Evolutionary conservation across 2,329 filamentous ascomycete genomes (phyloP).

Genomic region (Cyclaneusma minus): DNA sequence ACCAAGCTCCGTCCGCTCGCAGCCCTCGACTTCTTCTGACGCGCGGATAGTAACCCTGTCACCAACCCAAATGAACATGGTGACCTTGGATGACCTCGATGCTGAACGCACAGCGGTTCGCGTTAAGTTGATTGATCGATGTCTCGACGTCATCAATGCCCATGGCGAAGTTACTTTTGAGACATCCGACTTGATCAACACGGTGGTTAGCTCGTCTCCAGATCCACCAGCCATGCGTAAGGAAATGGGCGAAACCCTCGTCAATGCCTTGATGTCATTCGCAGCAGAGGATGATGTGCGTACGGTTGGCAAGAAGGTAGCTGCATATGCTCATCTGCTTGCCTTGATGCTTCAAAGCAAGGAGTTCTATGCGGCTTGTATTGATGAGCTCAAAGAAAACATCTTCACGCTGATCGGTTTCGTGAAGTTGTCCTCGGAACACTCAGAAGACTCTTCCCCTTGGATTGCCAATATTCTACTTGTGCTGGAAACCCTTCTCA

Average conservation of each 20-base stretch:
- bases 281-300: constrained; percentile 39
- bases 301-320: constrained; percentile 45
- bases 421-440: constrained; percentile 52
- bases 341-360: constrained; percentile 75
- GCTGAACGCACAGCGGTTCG: constrained; percentile 58
- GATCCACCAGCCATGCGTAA: constrained; percentile 41
- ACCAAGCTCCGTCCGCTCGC: too few species aligned
- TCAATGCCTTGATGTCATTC: constrained; percentile 66
- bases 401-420: constrained; percentile 65
- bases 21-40: constrained; percentile 3
- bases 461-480: constrained; percentile 88
- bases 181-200: constrained; percentile 70
- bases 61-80: constrained; percentile 10
- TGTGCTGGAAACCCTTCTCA: constrained; percentile 79
- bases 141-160: constrained; percentile 74
- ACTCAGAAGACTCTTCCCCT: constrained; percentile 65
- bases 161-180: constrained; percentile 86
- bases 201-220: constrained; percentile 46
- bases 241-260: constrained; percentile 69
- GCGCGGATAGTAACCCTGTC: not conserved
- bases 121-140: constrained; percentile 71
- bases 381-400: constrained; percentile 61
- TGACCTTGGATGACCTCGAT: constrained; percentile 68
- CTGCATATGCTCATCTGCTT: constrained; percentile 82
- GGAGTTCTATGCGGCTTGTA: constrained; percentile 62